A percentile compares a stretch with the other conserved stretches of the same genome.
These are phyloP conservation scores for Lipomyces starkeyi DNA, from an alignment of 805 yeast species.

Conservation along the genomic window DNA sequence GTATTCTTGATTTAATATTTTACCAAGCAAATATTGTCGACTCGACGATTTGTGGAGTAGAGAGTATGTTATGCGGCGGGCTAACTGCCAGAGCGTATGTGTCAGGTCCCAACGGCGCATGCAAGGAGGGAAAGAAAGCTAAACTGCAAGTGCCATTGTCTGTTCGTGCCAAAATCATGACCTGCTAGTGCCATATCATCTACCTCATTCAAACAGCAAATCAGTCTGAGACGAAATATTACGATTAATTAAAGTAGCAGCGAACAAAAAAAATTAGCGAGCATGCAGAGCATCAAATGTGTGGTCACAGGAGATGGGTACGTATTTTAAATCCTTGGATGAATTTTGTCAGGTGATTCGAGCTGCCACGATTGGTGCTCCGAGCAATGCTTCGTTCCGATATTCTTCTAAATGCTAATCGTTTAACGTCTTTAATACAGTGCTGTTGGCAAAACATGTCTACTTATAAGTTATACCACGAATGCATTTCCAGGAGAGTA, in stretches of 20 bases:
- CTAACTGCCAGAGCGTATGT: background rate
- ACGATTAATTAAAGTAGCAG: background rate
- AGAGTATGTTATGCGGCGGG: background rate
- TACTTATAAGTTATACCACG: conserved; percentile 86
- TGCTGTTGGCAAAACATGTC: conserved; percentile 93
- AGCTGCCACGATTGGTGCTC: background rate
- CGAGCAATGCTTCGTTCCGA: background rate
- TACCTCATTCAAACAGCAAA: background rate
- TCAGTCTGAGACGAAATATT: background rate
- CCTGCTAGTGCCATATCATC: background rate
- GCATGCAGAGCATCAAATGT: conserved; percentile 85
- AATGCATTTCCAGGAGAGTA: conserved; percentile 93
- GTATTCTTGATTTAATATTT: too few species aligned
- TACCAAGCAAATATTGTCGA: background rate
- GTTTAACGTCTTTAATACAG: conserved; percentile 42
- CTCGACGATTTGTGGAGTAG: too few species aligned
- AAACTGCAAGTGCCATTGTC: conserved; percentile 1
- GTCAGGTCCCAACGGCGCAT: conserved; percentile 5
- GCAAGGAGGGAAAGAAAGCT: conserved; percentile 1
- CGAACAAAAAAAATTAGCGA: conserved; percentile 3
- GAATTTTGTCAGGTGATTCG: background rate
- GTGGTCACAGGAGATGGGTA: conserved; percentile 93
- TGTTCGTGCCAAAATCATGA: background rate
- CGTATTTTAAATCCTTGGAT: background rate
- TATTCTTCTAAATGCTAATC: background rate